A percentile compares a stretch with the other conserved stretches of the same genome.
Conservation (phyloP, 352 stramenopile genomes). For the Phytophthora ohioensis region DNA sequence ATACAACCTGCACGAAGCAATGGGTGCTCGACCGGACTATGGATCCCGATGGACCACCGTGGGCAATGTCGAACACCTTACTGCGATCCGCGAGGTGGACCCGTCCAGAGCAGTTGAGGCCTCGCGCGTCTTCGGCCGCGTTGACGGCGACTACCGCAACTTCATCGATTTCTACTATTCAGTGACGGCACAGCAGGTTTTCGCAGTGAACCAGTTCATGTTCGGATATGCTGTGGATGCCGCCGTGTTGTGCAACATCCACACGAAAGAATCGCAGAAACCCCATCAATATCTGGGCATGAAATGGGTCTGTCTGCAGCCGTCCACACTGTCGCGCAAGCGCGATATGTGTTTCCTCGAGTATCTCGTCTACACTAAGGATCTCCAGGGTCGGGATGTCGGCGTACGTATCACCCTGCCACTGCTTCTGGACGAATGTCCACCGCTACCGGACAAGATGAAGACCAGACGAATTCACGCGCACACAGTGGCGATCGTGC, state of each 20-base stretch:
- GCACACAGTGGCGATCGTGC: constrained; percentile 68
- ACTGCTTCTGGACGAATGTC: constrained; percentile 68
- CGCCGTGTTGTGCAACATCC: constrained; percentile 75
- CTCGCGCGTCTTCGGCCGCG: constrained; percentile 66
- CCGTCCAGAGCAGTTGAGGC: constrained; percentile 41
- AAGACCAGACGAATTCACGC: constrained; percentile 65
- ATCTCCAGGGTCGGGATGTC: constrained; percentile 64
- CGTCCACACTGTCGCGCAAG: constrained; percentile 66
- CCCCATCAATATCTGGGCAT: constrained; percentile 77
- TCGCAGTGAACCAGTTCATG: constrained; percentile 78
- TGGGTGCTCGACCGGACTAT: constrained; percentile 47
- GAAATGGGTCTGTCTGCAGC: constrained; percentile 81
- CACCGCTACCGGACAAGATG: constrained; percentile 51
- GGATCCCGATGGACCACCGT: constrained; percentile 45
- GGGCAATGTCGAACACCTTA: constrained; percentile 50
- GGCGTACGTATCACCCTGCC: constrained; percentile 76
- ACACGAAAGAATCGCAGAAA: constrained; percentile 55
- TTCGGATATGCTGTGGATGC: constrained; percentile 71
- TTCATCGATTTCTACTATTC: constrained; percentile 80
- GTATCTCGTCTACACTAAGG: constrained; percentile 77
- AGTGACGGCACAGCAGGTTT: constrained; percentile 59
- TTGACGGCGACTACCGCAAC: constrained; percentile 70
- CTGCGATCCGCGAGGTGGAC: constrained; percentile 47
- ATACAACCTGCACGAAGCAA: constrained; percentile 54
- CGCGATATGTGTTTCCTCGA: constrained; percentile 80